These are phyloP conservation scores for Fragaria iinumae DNA, from an alignment of 306 rosid genomes.

Conservation along the genomic window DNA sequence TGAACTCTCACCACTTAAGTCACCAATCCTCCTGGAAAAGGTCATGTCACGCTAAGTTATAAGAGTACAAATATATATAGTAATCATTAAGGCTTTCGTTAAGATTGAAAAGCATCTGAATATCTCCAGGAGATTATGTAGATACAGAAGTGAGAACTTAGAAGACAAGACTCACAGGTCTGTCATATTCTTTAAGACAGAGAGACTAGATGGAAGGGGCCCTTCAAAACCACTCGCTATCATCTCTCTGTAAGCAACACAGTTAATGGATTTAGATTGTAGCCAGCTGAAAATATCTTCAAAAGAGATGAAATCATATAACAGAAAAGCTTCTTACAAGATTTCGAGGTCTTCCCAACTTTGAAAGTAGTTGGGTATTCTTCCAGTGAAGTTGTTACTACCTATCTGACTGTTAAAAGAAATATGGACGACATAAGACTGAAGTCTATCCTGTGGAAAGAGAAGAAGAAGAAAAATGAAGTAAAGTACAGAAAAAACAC, in stretches of 20 bases:
- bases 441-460: background rate
- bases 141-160: background rate
- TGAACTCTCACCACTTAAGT: slow-evolving; percentile 26
- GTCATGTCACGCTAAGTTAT: background rate
- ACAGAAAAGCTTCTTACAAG: slow-evolving; percentile 14
- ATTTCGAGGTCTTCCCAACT: slow-evolving; percentile 6
- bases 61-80: background rate
- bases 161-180: slow-evolving; percentile 19
- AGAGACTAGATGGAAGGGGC: slow-evolving; percentile 29
- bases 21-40: slow-evolving; percentile 33
- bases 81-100: background rate
- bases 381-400: slow-evolving; percentile 39
- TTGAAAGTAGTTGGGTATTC: slow-evolving; percentile 20
- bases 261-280: background rate
- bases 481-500: background rate
- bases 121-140: background rate
- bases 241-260: slow-evolving; percentile 20
- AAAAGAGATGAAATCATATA: background rate
- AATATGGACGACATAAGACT: background rate
- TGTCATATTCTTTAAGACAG: background rate
- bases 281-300: background rate
- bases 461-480: too few species aligned
- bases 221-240: slow-evolving; percentile 30
- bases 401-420: slow-evolving; percentile 21
- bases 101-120: background rate